Evolutionary conservation across 2,329 filamentous ascomycete genomes (phyloP), one percentile per base, ranked within the genome.

Genomic region (Curvularia lunata): DNA sequence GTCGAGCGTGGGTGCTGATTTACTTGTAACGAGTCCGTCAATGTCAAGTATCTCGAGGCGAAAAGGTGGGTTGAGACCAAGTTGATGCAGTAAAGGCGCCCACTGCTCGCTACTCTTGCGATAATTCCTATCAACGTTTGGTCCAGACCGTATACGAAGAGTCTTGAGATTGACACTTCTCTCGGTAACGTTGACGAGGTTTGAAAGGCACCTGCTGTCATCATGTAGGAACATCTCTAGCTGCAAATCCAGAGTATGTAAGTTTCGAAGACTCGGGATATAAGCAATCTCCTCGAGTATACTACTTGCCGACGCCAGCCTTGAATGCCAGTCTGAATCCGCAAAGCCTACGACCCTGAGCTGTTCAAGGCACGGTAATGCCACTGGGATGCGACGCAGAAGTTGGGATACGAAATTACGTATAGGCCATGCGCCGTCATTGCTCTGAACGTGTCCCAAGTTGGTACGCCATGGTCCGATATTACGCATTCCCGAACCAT

Each of bases 1-100:
- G 30, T 45, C 52, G 21, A 61, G 46, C 1, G 58, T 56, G 10
- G 51, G 55, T 12, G 55, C 52, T 19, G 25, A 28, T 34, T n/a
- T 37, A 34, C 56, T 57, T 7, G 57, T 47, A 23, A 49, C 19
- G 4, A 62, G 51, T 9, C 60, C 54, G 16, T 58, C 48, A 16
- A 62, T 18, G 4, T 58, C 50, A 18, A 62, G 57, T 12, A 47
- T 37, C 4, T 23, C 37, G 10, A 62, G 54, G 8, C 46, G 51
- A 28, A 61, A 59, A 10, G 52, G 30, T 6, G 58, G 55, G 13
- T 28, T 10, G 16, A n/a, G n/a, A 18, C 52, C 50, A 21, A 56
- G 46, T n/a, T 43, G 16, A 30, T 27, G 8, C 7, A 56, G 28
- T 19, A 55, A 18, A 38, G 54, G 43, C 8, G 42, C 51, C 55